These are phyloP conservation scores for Stenogyne calaminthoides DNA, from an alignment of 305 asterid genomes.

Conservation along the genomic window DNA sequence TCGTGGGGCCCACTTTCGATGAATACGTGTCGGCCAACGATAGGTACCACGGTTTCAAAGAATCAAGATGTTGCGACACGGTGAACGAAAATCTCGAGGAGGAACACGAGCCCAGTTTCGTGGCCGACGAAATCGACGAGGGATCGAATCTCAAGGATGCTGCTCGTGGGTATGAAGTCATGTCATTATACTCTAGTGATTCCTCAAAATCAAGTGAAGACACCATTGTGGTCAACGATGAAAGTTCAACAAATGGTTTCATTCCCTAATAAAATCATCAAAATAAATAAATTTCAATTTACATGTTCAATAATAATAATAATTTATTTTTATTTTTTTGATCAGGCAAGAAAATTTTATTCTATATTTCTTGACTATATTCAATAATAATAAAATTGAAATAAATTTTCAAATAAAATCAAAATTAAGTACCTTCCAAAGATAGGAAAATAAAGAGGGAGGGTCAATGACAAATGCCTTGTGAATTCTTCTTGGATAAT, in stretches of 20 bases:
- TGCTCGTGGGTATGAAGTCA: conserved; percentile 60
- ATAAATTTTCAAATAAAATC: background rate
- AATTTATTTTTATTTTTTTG: too few species aligned
- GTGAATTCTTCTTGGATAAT: conserved; percentile 77
- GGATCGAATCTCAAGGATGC: conserved; percentile 72
- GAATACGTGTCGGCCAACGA: conserved; percentile 61
- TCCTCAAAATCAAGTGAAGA: conserved; percentile 80
- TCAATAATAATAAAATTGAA: background rate
- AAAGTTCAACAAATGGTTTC: conserved; percentile 76
- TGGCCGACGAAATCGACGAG: conserved; percentile 44
- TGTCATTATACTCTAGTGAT: conserved; percentile 57
- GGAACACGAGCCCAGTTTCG: conserved; percentile 69
- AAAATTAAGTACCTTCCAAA: conserved; percentile 72
- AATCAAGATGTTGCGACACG: conserved; percentile 78
- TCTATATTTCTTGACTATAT: too few species aligned
- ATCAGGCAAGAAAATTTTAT: too few species aligned
- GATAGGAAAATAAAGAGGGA: conserved; percentile 80
- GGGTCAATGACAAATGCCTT: conserved; percentile 89
- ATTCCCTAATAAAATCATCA: conserved; percentile 57
- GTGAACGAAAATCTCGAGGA: conserved; percentile 89
- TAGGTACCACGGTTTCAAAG: conserved; percentile 89
- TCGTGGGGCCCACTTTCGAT: conserved; percentile 63
- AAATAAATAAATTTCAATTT: too few species aligned
- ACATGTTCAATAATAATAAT: too few species aligned
- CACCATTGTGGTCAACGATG: conserved; percentile 52